Percentiles rank a stretch among this genome's conserved stretches.
Evolutionary conservation across 2,329 filamentous ascomycete species (phyloP).

Genomic region (Elsinoe necatrix): DNA sequence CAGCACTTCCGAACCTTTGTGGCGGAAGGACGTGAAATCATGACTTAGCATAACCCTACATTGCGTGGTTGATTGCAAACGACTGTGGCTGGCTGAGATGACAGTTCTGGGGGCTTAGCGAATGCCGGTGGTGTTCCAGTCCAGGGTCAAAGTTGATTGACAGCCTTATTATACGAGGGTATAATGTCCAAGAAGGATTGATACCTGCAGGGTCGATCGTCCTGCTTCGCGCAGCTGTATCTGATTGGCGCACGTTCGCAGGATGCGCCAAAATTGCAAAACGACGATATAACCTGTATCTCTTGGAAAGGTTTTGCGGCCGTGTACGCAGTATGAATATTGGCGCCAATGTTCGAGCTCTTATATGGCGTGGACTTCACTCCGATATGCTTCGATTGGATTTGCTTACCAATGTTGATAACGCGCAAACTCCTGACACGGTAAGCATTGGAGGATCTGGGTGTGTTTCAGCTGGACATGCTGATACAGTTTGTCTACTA

Average conservation of each 20-base stretch:
- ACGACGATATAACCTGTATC: not conserved
- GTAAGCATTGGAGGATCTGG: not conserved
- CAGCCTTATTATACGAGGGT: not conserved
- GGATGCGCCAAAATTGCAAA: not conserved
- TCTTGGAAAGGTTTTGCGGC: not conserved
- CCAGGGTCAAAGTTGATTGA: not conserved
- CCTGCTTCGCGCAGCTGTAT: not conserved
- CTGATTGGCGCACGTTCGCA: not conserved
- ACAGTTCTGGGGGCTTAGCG: not conserved
- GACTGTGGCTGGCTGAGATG: not conserved
- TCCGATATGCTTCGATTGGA: not conserved
- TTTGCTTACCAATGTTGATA: not conserved
- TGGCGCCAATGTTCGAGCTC: not conserved
- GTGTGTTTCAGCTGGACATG: not conserved
- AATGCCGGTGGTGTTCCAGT: not conserved
- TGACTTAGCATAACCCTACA: slow-evolving; percentile 7
- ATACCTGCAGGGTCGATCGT: not conserved
- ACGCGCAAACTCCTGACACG: not conserved
- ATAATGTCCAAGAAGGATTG: not conserved
- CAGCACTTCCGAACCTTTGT: not conserved
- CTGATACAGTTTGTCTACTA: not conserved
- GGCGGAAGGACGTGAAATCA: not conserved
- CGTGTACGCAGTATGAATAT: not conserved
- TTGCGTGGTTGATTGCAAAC: not conserved
- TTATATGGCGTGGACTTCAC: not conserved